Evolutionary conservation across 73 alveolate species (phyloP), one percentile per base, ranked within the genome.

Genomic region (Uronychia binucleata): DNA sequence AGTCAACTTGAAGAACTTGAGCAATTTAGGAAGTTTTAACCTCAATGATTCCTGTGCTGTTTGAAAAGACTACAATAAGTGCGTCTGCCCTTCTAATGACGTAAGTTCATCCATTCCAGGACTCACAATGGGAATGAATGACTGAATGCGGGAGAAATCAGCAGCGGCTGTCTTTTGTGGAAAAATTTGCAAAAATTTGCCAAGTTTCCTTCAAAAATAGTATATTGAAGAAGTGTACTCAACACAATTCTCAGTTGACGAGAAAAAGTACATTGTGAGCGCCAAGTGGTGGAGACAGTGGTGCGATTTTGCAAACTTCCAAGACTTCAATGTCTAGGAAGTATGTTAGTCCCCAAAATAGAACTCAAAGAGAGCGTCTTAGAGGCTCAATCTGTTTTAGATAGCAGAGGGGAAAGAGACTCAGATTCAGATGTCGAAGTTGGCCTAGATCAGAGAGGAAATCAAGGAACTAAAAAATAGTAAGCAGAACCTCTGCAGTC

Each of bases 221-320:
- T 32, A 58, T 59, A 59, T 58, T 59, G 33, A 60, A 34, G 26
- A 26, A 57, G 79, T 35, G 34, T 35, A 46, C 25, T 80, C 29
- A 31, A 5, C 0, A 1, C 8, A 28, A 5, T 8, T 58, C 5
- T 25, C 28, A 8, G 34, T 32, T 1, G 79, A 33, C 1, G 83
- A 83, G 59, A 83, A 83, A 35, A 83, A 34, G 76, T 83, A 83
- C 30, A n/a, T 83, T 1, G 76, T 83, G 1, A 74, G 74, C 74
- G 90, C 90, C 57, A 83, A 83, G 74, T 83, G 90, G 90, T 83
- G 90, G 90, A 74, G 90, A 32, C 28, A 13, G n/a, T 83, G 90
- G 90, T 28, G 84, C 28, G 90, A 83, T 31, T 83, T 74, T 75
- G 90, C 74, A 0, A 83, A 83, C 31, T 83, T 75, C 74, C 84